Percentiles rank a stretch among this genome's conserved stretches.
Evolutionary conservation across 2,329 filamentous ascomycete species (phyloP).

Genomic region (Pseudogymnoascus sp.): DNA sequence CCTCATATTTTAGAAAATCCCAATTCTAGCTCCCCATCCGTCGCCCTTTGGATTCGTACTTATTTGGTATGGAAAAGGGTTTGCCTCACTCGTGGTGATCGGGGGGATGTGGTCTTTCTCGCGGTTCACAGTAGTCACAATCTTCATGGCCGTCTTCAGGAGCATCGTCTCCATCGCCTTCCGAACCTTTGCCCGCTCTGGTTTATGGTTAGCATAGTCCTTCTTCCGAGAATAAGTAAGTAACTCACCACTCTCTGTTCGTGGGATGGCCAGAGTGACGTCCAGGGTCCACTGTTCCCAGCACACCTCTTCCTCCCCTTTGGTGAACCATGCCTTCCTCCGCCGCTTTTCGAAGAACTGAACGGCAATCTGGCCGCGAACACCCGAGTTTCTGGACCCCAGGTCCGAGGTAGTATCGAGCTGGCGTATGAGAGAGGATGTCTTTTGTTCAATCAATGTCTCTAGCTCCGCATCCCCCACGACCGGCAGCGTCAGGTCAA

Average conservation of each 20-base stretch:
- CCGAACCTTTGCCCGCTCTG: slow-evolving; percentile 81
- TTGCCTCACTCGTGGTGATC: slow-evolving; percentile 83
- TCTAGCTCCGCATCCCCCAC: slow-evolving; percentile 87
- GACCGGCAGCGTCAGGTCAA: slow-evolving; percentile 82
- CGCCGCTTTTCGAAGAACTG: slow-evolving; percentile 94
- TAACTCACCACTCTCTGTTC: slow-evolving; percentile 72
- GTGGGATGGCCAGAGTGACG: slow-evolving; percentile 82
- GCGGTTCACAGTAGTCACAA: slow-evolving; percentile 75
- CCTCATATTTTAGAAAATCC: slow-evolving; percentile 35
- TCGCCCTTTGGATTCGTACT: slow-evolving; percentile 75
- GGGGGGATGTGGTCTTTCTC: slow-evolving; percentile 96
- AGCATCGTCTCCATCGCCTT: slow-evolving; percentile 86
- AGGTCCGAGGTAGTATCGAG: slow-evolving; percentile 51
- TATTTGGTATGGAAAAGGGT: slow-evolving; percentile 94
- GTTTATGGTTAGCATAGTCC: slow-evolving; percentile 6
- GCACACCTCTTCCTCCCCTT: slow-evolving; percentile 84
- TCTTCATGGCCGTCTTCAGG: slow-evolving; percentile 79
- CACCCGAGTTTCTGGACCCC: slow-evolving; percentile 40
- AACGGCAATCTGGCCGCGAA: slow-evolving; percentile 70
- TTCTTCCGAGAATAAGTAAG: neutral
- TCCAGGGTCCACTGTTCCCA: slow-evolving; percentile 96
- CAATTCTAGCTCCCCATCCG: slow-evolving; percentile 71
- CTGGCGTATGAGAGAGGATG: slow-evolving; percentile 69
- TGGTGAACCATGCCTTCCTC: slow-evolving; percentile 70
- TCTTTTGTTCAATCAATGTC: slow-evolving; percentile 84